Base-by-base conservation (phyloP, 2,329 filamentous ascomycete species). In the Cryphonectria nitschkei region DNA sequence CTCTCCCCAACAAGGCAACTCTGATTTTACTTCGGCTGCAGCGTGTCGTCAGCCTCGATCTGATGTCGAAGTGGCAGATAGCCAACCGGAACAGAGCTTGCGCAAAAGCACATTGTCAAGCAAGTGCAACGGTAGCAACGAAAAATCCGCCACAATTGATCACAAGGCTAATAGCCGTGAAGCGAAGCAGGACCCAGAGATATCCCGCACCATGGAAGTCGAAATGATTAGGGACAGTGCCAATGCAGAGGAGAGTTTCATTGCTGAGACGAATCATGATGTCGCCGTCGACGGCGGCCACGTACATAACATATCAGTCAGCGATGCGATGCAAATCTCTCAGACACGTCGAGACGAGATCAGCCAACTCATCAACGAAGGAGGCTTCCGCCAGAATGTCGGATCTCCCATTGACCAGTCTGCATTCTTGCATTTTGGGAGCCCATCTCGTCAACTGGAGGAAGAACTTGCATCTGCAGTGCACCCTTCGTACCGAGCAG, bases 341-440 rank as follows among this genome's bases (percentile, higher is more conserved):
- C 81, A 73, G 76, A 80, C 74, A 75, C 80, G 73, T 29, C 78
- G 79, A 58, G 68, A 77, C 14, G 80, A 84, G 34, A 84, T 85
- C 54, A 81, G 80, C 63, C 75, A 80, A 58, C 77, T 86, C 64
- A 86, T 86, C 56, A 81, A 79, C 65, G 82, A 86, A 64, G 84
- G 83, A 19, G 84, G 84, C 4, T 86, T 85, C 75, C 79, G 83
- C 50, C 83, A 83, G 32, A 80, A 80, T 26, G 74, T 86, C 60
- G 80, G 83, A 65, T 82, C 82, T 3, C 80, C 84, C 19, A 73
- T 81, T 32, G 71, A 68, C 41, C 63, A 73, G 34, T 72, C 71
- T 7, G 41, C 67, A 22, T 73, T 74, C 32, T 67, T 73, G 46
- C 76, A 73, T 63, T 72, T 76, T 37, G 71, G 58, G 13, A 80